These are phyloP conservation scores for Scutellaria minor DNA, from an alignment of 257 asterid species.

Conservation along the genomic window DNA sequence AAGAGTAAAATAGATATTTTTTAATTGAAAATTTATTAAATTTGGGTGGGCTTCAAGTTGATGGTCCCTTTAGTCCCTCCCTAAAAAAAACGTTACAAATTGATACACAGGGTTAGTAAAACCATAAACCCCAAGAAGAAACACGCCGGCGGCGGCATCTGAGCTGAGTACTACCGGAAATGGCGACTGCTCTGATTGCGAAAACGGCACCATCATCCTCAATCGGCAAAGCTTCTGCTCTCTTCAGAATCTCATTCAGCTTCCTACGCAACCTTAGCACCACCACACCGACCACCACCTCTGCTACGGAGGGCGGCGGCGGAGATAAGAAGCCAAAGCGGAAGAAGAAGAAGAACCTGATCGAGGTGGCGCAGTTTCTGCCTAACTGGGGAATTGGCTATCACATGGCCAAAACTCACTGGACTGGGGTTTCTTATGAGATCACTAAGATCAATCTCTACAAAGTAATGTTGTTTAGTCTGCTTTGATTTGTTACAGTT, in stretches of 20 bases:
- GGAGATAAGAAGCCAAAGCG: slow-evolving; percentile 54
- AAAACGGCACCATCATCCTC: slow-evolving; percentile 46
- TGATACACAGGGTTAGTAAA: neutral
- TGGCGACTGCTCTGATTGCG: slow-evolving; percentile 60
- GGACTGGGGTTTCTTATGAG: slow-evolving; percentile 78
- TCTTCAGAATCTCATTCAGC: slow-evolving; percentile 48
- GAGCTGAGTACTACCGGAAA: slow-evolving; percentile 34
- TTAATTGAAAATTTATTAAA: too few species aligned
- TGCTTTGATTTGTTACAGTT: neutral
- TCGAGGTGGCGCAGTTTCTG: slow-evolving; percentile 93
- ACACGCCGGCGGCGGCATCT: neutral
- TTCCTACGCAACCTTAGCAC: slow-evolving; percentile 58
- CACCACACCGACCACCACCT: slow-evolving; percentile 28
- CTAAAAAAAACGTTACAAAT: neutral
- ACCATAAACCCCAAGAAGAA: neutral
- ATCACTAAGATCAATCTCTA: slow-evolving; percentile 94
- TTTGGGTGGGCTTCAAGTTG: too few species aligned
- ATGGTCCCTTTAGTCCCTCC: too few species aligned
- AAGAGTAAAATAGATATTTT: too few species aligned
- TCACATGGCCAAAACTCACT: slow-evolving; percentile 92
- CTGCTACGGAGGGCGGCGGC: slow-evolving; percentile 41
- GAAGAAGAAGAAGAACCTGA: slow-evolving; percentile 88
- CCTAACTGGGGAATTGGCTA: slow-evolving; percentile 96
- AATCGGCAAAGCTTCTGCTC: slow-evolving; percentile 43
- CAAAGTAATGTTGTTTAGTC: slow-evolving; percentile 49